Conservation (phyloP, 306 rosid species). For the Gastrolobium villosum region DNA sequence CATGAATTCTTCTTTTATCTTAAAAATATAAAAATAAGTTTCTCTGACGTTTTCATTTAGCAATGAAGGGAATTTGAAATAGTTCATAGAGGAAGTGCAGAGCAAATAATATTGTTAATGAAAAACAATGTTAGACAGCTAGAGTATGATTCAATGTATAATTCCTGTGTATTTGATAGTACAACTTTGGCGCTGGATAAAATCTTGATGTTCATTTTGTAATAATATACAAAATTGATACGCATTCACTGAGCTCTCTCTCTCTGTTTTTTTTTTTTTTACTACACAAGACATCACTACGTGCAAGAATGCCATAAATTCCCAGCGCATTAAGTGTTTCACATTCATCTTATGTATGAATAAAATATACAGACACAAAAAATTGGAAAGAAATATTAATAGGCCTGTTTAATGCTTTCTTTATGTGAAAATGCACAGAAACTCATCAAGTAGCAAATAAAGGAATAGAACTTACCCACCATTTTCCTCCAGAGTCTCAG, state of each 20-base stretch:
- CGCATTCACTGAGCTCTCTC: background rate
- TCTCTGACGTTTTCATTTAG: constrained; percentile 6
- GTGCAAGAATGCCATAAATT: constrained; percentile 11
- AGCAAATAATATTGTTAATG: constrained; percentile 14
- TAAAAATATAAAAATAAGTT: constrained; percentile 4
- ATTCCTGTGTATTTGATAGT: background rate
- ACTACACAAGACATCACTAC: background rate
- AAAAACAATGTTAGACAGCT: constrained; percentile 26
- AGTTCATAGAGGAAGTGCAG: background rate
- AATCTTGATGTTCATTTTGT: constrained; percentile 7
- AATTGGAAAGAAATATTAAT: constrained; percentile 3
- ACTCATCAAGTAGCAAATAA: constrained; percentile 35
- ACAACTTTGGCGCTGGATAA: constrained; percentile 6
- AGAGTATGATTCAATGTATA: background rate
- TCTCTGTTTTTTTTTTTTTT: background rate
- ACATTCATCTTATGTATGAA: background rate
- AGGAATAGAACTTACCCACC: constrained; percentile 61
- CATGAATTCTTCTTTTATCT: background rate
- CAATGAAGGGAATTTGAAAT: background rate
- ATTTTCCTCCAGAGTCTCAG: constrained; percentile 55
- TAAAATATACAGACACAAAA: constrained; percentile 2
- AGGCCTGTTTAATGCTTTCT: constrained; percentile 8
- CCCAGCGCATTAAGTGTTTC: background rate
- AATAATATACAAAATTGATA: background rate
- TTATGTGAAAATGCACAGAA: constrained; percentile 31